Evolutionary conservation across 768 basidiomycete species (phyloP), one percentile per base, ranked within the genome.

Genomic region (Pulveroboletus sp.): DNA sequence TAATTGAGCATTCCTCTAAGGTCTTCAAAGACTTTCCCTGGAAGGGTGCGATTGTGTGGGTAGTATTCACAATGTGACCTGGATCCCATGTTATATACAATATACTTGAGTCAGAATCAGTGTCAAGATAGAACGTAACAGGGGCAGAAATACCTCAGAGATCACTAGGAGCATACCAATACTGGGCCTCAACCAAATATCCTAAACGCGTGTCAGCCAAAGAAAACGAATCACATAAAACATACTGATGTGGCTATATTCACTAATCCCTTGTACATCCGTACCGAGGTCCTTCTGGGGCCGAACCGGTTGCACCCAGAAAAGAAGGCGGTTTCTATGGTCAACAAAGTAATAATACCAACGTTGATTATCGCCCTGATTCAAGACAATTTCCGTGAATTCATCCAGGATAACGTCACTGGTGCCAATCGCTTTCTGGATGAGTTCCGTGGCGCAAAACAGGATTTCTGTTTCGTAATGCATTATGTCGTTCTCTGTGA

Each of bases 61-160:
- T 60, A 56, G 39, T 45, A 59, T 47, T 58, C 57, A 14, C 57
- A 56, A 21, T 56, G 58, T 8, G 48, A 41, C 58, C 58, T 58
- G 17, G 6, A 36, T 42, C 39, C 17, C 37, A 42, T 14, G 46
- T 60, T 14, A 59, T 28, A 15, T 17, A 21, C 21, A 7, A n/a
- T 35, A n/a, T 7, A n/a, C 33, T n/a, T 35, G 33, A 35, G 15
- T n/a, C 8, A 35, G 15, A 15, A 15, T 35, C 33, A 35, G 33
- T n/a, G 15, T 8, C 15, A 35, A 8, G 15, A 35, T n/a, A n/a
- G 15, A n/a, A 35, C 3, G 33, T 4, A 35, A n/a, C 4, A 8
- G 15, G 15, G 1, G 15, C 3, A n/a, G 15, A 35, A 14, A 35
- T 35, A 15, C 15, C 33, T 35, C 32, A 33, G 14, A 14, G 32